Conservation (phyloP, 768 basidiomycete species). For the Candolleomyces aberdarensis region DNA sequence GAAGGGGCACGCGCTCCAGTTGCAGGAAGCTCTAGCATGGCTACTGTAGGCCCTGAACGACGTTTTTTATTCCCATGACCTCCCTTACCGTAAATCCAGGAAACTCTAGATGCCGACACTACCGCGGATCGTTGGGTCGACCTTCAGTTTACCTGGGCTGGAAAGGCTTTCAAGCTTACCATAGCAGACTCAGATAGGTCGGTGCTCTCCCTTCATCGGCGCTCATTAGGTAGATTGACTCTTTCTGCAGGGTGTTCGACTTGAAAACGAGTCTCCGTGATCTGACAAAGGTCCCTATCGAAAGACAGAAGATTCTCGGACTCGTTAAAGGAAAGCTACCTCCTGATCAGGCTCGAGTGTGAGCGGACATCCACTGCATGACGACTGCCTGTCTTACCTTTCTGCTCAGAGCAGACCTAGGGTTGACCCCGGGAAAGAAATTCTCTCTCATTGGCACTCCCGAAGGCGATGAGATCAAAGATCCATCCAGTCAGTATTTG, state of each 20-base stretch:
- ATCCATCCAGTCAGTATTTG: conserved; percentile 53
- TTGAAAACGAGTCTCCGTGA: conserved; percentile 64
- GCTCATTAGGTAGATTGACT: not conserved
- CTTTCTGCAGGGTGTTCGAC: conserved; percentile 65
- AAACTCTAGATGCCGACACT: not conserved
- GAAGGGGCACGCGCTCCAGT: not conserved
- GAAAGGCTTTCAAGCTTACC: conserved; percentile 59
- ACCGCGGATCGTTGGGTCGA: conserved; percentile 51
- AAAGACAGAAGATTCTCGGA: conserved; percentile 85
- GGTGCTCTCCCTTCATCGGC: not conserved
- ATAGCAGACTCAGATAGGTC: conserved; percentile 81
- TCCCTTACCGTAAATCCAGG: not conserved
- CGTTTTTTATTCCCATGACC: too few relatives aligned
- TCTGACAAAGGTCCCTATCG: conserved; percentile 76
- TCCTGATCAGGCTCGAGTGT: conserved; percentile 69
- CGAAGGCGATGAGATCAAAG: conserved; percentile 81
- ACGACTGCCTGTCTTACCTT: conserved; percentile 6
- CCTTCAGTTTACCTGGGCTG: conserved; percentile 70
- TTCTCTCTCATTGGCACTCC: conserved; percentile 88
- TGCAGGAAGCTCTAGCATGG: not conserved
- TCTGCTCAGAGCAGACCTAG: conserved; percentile 50
- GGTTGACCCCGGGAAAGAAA: conserved; percentile 59
- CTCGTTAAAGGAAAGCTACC: conserved; percentile 82
- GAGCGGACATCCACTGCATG: conserved; percentile 13
- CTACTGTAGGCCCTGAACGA: too few relatives aligned